Conservation (phyloP, 1,139 yeast species). For the Nakaseomyces delphensis region DNA sequence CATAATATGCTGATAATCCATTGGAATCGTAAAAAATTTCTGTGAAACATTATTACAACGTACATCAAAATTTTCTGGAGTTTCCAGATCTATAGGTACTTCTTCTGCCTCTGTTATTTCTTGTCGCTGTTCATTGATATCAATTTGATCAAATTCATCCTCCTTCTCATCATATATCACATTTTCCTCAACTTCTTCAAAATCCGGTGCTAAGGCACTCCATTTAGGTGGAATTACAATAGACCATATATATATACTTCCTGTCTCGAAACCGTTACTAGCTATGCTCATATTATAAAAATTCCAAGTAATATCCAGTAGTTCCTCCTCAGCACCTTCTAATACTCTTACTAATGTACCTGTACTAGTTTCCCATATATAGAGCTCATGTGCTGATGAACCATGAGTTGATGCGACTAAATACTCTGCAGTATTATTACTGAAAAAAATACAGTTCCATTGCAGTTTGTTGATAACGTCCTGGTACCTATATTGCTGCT, state of each 20-base stretch:
- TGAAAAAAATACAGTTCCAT: slow-evolving; percentile 78
- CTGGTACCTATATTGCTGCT: slow-evolving; percentile 74
- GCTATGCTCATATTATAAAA: slow-evolving; percentile 64
- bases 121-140: slow-evolving; percentile 54
- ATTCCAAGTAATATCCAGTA: slow-evolving; percentile 83
- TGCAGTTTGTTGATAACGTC: slow-evolving; percentile 83
- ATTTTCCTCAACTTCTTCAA: slow-evolving; percentile 89
- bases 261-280: slow-evolving; percentile 85
- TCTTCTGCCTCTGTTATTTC: slow-evolving; percentile 62
- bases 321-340: slow-evolving; percentile 85
- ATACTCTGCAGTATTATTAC: slow-evolving; percentile 71
- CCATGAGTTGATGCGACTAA: slow-evolving; percentile 84
- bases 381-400: slow-evolving; percentile 76
- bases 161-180: slow-evolving; percentile 81
- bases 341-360: slow-evolving; percentile 82
- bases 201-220: slow-evolving; percentile 97
- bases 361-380: slow-evolving; percentile 86
- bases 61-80: slow-evolving; percentile 55
- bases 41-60: slow-evolving; percentile 40
- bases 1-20: slow-evolving; percentile 28
- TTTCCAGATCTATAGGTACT: slow-evolving; percentile 55
- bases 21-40: slow-evolving; percentile 25
- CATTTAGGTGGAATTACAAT: slow-evolving; percentile 82
- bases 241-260: slow-evolving; percentile 76
- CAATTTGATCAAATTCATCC: slow-evolving; percentile 80